phyloP scores from a whole-genome alignment of 306 rosid species.

The Rosa multiflora region DNA sequence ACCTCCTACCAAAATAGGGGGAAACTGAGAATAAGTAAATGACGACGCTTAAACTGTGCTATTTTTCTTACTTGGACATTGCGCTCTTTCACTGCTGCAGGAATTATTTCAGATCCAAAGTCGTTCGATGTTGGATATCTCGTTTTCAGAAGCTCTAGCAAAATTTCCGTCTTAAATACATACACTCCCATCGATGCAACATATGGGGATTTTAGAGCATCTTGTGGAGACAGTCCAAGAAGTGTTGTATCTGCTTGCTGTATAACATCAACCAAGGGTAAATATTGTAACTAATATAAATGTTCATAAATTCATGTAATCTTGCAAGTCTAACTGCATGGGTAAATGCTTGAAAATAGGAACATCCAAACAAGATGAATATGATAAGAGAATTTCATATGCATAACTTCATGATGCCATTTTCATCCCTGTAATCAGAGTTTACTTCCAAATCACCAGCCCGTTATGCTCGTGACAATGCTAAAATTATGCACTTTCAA shows the following conservation, averaged over 20 bases:
- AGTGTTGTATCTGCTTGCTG: constrained; percentile 79
- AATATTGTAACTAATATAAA: not conserved
- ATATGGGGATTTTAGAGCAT: constrained; percentile 57
- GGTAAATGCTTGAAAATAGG: not conserved
- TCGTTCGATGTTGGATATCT: constrained; percentile 83
- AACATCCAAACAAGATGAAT: constrained; percentile 3
- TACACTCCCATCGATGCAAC: constrained; percentile 96
- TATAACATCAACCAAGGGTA: constrained; percentile 32
- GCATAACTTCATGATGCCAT: not conserved
- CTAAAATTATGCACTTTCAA: not conserved
- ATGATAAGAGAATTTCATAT: not conserved
- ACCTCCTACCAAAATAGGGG: constrained; percentile 6
- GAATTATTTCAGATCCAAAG: constrained; percentile 96
- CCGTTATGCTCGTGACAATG: not conserved
- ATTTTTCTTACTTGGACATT: constrained; percentile 71
- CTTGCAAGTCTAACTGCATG: not conserved
- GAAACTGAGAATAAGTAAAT: not conserved
- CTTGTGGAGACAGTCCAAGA: constrained; percentile 67
- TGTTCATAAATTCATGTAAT: not conserved
- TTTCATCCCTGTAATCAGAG: not conserved
- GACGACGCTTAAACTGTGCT: not conserved
- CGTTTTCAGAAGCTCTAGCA: constrained; percentile 80
- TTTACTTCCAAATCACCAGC: not conserved
- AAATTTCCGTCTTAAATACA: constrained; percentile 69
- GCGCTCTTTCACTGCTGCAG: constrained; percentile 71